Evolutionary conservation across 1,139 yeast species (phyloP), one percentile per base, ranked within the genome.

Genomic region (Debaryomyces coudertii): DNA sequence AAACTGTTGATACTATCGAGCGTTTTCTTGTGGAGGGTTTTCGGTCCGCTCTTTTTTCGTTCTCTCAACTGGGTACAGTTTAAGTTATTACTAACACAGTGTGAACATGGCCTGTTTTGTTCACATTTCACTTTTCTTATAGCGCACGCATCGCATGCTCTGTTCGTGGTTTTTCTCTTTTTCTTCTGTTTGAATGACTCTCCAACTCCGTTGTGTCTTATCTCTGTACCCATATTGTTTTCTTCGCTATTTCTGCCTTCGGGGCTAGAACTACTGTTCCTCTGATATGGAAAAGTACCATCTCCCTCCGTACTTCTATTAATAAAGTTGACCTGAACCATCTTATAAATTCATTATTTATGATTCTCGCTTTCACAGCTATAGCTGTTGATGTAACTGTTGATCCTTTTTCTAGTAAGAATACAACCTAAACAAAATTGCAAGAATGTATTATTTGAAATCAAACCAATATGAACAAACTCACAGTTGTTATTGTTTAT

Each of bases 61-160:
- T 64, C 66, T 46, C 78, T 53, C 27, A 65, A 54, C 49, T 62
- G 63, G 8, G 78, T 74, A 53, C 79, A 74, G 7, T 61, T 62
- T 30, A 73, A 52, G 37, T 62, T 59, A 53, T 71, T 71, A 31
- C 68, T 57, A 23, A 65, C 57, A 57, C 79, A 74, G 46, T 69
- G 74, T 29, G 55, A 44, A 56, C 79, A 74, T 1, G 78, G 79
- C 31, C 73, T 62, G 33, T 52, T 53, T 23, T 59, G 60, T 45
- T 71, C 77, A 56, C 79, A 74, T 47, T 67, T 67, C 29, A 73
- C 73, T 53, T 74, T 74, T 30, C 78, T 53, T 15, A 71, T 62
- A 16, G 77, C 72, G 57, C 79, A 74, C 6, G 75, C 78, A 52
- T 74, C 79, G 51, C 79, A 74, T 7, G 79, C 72, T 43, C 71